Conservation (phyloP, 306 rosid genomes). For the Quercus glauca region DNA sequence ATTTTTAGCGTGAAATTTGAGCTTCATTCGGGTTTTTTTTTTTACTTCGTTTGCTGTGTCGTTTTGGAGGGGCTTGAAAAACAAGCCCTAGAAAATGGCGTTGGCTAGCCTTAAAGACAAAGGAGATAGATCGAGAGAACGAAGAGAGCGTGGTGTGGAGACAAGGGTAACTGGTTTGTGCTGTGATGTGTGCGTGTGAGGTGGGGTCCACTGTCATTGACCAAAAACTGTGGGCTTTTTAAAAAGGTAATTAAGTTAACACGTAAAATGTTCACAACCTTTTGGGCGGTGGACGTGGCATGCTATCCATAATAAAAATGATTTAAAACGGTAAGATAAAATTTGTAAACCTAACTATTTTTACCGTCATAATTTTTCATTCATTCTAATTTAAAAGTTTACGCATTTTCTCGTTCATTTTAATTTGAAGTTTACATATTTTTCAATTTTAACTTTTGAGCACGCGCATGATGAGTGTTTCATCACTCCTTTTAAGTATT, state of each 20-base stretch:
- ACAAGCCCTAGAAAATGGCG: constrained; percentile 19
- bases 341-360: too few relatives aligned
- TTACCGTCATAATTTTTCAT: too few relatives aligned
- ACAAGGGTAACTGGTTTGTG: neutral
- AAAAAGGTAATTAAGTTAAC: neutral
- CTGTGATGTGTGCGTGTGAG: neutral
- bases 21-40: too few relatives aligned
- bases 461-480: fast-evolving
- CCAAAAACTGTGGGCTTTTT: constrained; percentile 1
- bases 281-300: neutral
- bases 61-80: neutral
- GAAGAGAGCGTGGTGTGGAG: neutral
- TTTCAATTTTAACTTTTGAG: too few relatives aligned
- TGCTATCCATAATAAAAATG: too few relatives aligned
- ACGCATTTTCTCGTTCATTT: fast-evolving
- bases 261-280: neutral
- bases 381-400: too few relatives aligned
- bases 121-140: neutral
- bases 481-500: fast-evolving
- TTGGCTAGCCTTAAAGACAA: neutral
- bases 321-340: too few relatives aligned
- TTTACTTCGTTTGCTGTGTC: neutral
- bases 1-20: neutral
- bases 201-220: constrained; percentile 20
- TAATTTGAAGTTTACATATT: too few relatives aligned